Base-by-base conservation (phyloP, 1,139 yeast species). In the Sugiyamaella novakii region DNA sequence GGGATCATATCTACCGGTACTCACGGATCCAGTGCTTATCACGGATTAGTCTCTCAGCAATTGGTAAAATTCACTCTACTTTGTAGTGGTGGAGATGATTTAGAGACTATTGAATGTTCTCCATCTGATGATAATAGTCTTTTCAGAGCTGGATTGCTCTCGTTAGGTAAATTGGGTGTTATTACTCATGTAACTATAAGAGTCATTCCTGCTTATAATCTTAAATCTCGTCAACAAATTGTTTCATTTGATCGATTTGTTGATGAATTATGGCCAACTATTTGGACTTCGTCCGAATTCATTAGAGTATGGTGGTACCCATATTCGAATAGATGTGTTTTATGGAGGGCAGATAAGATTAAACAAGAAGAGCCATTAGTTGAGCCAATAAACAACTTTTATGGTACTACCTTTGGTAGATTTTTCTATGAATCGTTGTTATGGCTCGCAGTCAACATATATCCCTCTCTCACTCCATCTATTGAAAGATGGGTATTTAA, bases 291-390 rank as follows among this genome's bases (percentile, higher is more conserved):
- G 47, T 78, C 91, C n/a, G 98, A 92, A 69, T 92, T 83, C 61
- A 84, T 88, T 39, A 79, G 98, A 56, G 80, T 89, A 44, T 92
- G 98, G 98, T 92, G 98, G 98, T 92, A 87, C 68, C 98, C 98
- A 1, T 92, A 92, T 66, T 77, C 94, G 18, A 80, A 80, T 49
- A 84, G 84, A 60, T 87, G 96, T 71, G 83, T 89, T 29, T 72
- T 89, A 46, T 92, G 98, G 97, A 80, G 95, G 63, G 98, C 95
- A 25, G 74, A 80, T 38, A 87, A 87, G 64, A 73, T 83, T 2
- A 28, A 49, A 18, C 34, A 45, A n/a, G 72, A 72, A 22, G 87
- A 84, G 38, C 78, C 84, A 1, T 70, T 81, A 41, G 77, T 86
- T n/a, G 75, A 70, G 1, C 88, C 92, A 34, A 75, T 87, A 59